phyloP scores from a whole-genome alignment of 2,329 filamentous ascomycete species.

The Cercospora brassicicola region DNA sequence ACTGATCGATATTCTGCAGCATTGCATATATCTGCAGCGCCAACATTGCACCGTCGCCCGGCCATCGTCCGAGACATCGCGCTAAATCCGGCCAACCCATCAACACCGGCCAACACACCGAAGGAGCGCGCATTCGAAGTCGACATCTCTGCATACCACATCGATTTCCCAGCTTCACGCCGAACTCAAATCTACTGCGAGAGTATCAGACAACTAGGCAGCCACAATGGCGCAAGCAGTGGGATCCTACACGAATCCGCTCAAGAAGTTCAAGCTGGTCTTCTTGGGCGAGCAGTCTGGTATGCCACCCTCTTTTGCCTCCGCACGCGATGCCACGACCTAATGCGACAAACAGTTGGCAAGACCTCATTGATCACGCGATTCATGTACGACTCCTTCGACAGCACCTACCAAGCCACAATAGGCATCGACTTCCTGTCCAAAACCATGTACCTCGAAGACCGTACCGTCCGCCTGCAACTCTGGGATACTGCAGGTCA shows the following conservation, averaged over 20 bases:
- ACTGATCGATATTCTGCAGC: background rate
- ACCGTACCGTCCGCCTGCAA: slow-evolving; percentile 94
- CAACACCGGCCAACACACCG: slow-evolving; percentile 5
- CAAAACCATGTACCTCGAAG: slow-evolving; percentile 99
- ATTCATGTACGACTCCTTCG: slow-evolving; percentile 99
- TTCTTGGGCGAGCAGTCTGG: slow-evolving; percentile 98
- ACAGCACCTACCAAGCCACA: slow-evolving; percentile 99
- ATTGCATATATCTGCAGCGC: background rate
- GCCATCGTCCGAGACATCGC: slow-evolving; percentile 7
- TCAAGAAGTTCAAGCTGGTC: slow-evolving; percentile 99
- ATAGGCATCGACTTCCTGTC: slow-evolving; percentile 99
- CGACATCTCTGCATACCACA: background rate
- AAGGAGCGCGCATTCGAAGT: background rate
- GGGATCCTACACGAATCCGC: slow-evolving; percentile 93
- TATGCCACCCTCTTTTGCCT: slow-evolving; percentile 52
- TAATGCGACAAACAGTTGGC: slow-evolving; percentile 65
- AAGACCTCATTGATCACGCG: slow-evolving; percentile 98
- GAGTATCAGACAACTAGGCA: background rate
- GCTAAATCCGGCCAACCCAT: slow-evolving; percentile 8
- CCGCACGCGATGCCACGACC: slow-evolving; percentile 7
- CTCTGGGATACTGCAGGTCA: slow-evolving; percentile 98
- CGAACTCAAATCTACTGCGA: background rate
- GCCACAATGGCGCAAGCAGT: slow-evolving; percentile 74
- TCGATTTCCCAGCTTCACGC: background rate
- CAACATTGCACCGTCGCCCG: background rate